These are phyloP conservation scores for Symbiotaphrina buchneri DNA, from an alignment of 495 filamentous ascomycete genomes.

Conservation along the genomic window DNA sequence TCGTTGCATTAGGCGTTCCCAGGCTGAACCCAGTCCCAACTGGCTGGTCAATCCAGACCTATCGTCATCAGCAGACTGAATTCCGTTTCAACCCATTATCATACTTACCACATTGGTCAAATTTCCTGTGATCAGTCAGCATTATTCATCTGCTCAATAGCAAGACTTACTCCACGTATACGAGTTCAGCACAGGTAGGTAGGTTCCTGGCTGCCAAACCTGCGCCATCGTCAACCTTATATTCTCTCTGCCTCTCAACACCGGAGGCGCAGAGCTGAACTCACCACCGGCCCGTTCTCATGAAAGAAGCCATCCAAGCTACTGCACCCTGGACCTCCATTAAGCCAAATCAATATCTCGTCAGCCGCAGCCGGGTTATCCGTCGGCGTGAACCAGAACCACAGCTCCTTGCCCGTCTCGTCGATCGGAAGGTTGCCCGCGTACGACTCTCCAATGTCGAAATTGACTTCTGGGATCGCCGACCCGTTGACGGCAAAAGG, in stretches of 20 bases:
- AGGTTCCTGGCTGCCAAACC: slow-evolving; percentile 51
- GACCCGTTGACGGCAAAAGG: slow-evolving; percentile 47
- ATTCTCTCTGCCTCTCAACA: too few species aligned
- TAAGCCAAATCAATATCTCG: slow-evolving; percentile 54
- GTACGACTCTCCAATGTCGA: slow-evolving; percentile 58
- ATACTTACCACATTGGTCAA: slow-evolving; percentile 57
- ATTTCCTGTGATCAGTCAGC: too few species aligned
- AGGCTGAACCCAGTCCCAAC: slow-evolving; percentile 53
- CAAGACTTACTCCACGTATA: slow-evolving; percentile 54
- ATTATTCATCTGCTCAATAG: too few species aligned
- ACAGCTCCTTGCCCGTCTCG: slow-evolving; percentile 29
- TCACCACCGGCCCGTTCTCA: slow-evolving; percentile 57
- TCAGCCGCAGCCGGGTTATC: slow-evolving; percentile 28
- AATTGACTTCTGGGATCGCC: slow-evolving; percentile 46
- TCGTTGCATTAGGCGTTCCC: slow-evolving; percentile 33
- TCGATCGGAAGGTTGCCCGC: slow-evolving; percentile 55
- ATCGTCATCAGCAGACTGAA: too few species aligned
- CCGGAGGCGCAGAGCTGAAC: too few species aligned
- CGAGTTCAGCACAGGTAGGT: slow-evolving; percentile 35
- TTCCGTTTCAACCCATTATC: slow-evolving; percentile 28
- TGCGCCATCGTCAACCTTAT: too few species aligned
- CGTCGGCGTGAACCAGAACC: slow-evolving; percentile 60
- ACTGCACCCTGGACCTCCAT: slow-evolving; percentile 48
- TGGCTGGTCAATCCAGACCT: slow-evolving; percentile 43
- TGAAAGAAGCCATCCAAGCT: slow-evolving; percentile 48